Evolutionary conservation across 2,329 filamentous ascomycete species (phyloP).

Genomic region (Botrytis paeoniae): DNA sequence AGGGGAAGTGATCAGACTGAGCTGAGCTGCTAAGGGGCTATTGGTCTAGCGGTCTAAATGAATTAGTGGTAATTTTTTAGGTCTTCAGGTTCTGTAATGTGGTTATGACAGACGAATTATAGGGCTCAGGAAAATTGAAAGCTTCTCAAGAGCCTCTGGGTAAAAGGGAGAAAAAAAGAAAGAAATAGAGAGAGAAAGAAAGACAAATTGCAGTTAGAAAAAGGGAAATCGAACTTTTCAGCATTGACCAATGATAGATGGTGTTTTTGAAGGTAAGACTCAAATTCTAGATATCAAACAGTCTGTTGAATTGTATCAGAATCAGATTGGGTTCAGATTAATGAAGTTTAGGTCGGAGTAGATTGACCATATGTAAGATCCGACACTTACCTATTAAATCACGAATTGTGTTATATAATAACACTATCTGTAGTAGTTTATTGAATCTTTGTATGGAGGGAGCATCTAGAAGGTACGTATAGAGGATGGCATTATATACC

Average conservation of each 20-base stretch:
- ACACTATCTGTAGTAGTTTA: background rate
- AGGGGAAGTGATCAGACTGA: slow-evolving; percentile 8
- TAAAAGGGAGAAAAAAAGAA: background rate
- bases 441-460: background rate
- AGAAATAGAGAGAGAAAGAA: background rate
- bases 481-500: background rate
- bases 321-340: background rate
- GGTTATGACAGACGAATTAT: background rate
- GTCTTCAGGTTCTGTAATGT: background rate
- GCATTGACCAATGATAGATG: background rate
- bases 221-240: background rate
- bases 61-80: background rate
- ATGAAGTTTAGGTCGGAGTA: background rate
- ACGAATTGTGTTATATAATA: background rate
- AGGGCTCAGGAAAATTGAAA: background rate
- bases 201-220: background rate
- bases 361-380: background rate
- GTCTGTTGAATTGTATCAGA: background rate
- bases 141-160: background rate
- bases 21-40: slow-evolving; percentile 7
- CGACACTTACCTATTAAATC: background rate
- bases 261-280: background rate
- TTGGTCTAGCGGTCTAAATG: background rate
- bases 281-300: background rate
- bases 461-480: background rate